A percentile compares a stretch with the other conserved stretches of the same genome.
Evolutionary conservation across 73 alveolate species (phyloP).

Genomic region (Effrenium voratum): DNA sequence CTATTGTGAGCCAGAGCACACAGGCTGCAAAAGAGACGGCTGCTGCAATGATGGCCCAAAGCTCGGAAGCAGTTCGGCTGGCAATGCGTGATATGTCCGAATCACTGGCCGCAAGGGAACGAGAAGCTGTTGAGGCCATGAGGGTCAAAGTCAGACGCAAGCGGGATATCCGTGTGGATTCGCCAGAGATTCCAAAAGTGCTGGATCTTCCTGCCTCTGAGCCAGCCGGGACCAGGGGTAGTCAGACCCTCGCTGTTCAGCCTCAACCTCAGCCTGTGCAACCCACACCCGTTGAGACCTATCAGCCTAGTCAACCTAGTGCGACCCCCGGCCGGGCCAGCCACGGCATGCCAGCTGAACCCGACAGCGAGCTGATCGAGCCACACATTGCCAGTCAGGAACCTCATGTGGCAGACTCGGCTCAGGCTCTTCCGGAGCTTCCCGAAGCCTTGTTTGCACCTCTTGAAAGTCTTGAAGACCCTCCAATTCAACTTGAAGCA

Average conservation of each 20-base stretch:
- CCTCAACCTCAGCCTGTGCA: background rate
- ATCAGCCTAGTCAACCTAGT: too few species aligned
- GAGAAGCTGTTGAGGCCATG: background rate
- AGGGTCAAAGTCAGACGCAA: background rate
- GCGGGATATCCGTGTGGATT: background rate
- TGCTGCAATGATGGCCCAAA: conserved; percentile 34
- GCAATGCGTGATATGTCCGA: conserved; percentile 36
- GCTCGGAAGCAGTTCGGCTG: background rate
- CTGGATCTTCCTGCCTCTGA: too few species aligned
- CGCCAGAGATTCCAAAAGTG: background rate
- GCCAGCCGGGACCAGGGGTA: too few species aligned
- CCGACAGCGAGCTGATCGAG: background rate
- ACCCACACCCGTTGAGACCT: background rate
- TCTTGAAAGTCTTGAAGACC: background rate
- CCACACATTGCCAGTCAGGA: background rate
- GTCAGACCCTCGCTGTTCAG: background rate
- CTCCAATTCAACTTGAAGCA: background rate
- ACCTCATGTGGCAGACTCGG: background rate
- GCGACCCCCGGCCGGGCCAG: too few species aligned
- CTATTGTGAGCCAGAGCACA: conserved; percentile 26
- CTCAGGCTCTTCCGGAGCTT: background rate
- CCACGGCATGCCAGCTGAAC: background rate
- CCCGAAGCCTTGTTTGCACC: background rate
- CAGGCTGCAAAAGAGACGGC: conserved; percentile 33
- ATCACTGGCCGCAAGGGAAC: conserved; percentile 17